Base-by-base conservation (phyloP, 305 asterid species). In the Fraxinus baroniana region DNA sequence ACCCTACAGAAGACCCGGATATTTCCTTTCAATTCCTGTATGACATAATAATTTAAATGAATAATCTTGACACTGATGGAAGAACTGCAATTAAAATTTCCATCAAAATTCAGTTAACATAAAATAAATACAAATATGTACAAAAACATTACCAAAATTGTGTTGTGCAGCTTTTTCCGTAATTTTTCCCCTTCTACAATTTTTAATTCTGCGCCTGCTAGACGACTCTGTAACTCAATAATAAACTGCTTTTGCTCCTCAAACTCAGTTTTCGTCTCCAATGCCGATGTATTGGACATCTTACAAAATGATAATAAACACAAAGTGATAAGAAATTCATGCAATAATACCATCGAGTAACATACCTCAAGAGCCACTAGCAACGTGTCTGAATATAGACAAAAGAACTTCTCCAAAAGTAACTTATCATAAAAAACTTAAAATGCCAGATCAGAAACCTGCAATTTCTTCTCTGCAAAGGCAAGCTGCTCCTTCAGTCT, bases 1-100 rank as follows among this genome's bases (percentile, higher is more conserved):
- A 97, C 99, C 86, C 98, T 86, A 88, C 99, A 97, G 75, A 97
- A 97, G 74, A 95, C 98, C 15, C 98, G 91, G 32, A 95, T 97
- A 74, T 97, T 97, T 52, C 98, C 99, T 85, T 97, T 97, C 84
- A 97, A 75, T 87, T 97, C 99, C 99, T 97, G 90, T n/a, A 82
- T 71, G 76, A 80, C 78, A 90, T 76, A 75, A 79, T 44, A 71
- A 5, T 79, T 24, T 75, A 22, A 80, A 55, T 74, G 32, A 55
- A 68, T 52, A 7, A 62, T 35, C 49, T 68, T 32, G 20, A 70
- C 33, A 37, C 5, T 41, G 15, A 37, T 60, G 15, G 17, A 33
- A 77, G 8, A 17, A 5, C 32, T 52, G 13, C 39, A 2, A 28
- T 18, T 37, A 49, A 15, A 26, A 4, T 32, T 60, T 24, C 30